Base-by-base conservation (phyloP, 176 grass and related monocot genomes). In the Zizania latifolia region DNA sequence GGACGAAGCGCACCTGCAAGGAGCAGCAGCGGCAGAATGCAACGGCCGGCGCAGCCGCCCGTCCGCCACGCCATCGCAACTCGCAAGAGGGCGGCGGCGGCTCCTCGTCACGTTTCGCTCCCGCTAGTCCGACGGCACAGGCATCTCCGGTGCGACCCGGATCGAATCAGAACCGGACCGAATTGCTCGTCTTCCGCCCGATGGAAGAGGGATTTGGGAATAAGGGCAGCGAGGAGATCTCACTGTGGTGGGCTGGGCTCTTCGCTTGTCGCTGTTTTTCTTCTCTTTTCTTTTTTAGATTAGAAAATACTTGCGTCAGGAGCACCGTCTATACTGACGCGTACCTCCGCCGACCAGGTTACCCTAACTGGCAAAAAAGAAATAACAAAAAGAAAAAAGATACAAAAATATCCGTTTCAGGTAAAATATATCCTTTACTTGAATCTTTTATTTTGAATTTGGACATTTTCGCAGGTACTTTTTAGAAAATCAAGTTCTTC, bases 1-100 rank as follows among this genome's bases (percentile, higher is more conserved):
- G 55, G 36, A 36, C n/a, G 68, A 62, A 17, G 8, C 70, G 17
- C 36, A 92, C 89, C 86, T 75, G 73, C 72, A 53, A 92, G 79
- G 9, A 92, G 86, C 48, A 92, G 30, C 68, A 84, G 50, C 48
- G 86, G 86, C 58, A 92, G 83, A 37, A 92, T 64, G 75, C 80
- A 86, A 35, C 75, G 36, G 59, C 79, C 82, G 64, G 60, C 79
- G 58, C 45, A 84, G 19, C 83, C 83, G 60, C 83, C 75, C 40
- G 72, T 56, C 29, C 70, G 86, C 70, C 79, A 43, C 70, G 86
- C 83, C 90, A 92, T 89, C 65, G 40, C 71, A 37, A 58, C 89
- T 89, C 65, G 40, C 71, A 37, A 58, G 58, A 64, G 63, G 22
- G 26, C 54, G 74, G 69, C 63, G 12, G 40, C 38, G 33, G n/a